Base-by-base conservation (phyloP, 176 grass and related monocot genomes). In the Carex cristatella region DNA sequence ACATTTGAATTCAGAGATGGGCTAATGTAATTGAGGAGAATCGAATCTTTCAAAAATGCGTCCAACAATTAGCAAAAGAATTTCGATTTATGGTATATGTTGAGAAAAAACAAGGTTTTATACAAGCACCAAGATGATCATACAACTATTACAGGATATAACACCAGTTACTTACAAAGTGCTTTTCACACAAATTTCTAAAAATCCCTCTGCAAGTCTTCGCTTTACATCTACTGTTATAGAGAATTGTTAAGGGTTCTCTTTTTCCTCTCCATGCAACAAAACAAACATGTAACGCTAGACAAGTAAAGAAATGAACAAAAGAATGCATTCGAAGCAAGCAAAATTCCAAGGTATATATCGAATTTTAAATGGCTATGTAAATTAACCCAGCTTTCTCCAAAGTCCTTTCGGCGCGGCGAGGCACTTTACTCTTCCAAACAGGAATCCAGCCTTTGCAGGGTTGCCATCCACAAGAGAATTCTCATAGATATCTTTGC, bases 401-500 rank as follows among this genome's bases (percentile, higher is more conserved):
- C 97, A 99, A 73, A 92, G 19, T 79, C 96, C 93, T 91, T 96
- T 96, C 8, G 86, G 87, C 73, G 87, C 90, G 56, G 86, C 85
- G 1, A 99, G 88, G 72, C 93, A 94, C 79, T 99, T 99, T 32
- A 99, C 88, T 91, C 86, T 92, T 82, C 93, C 90, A 86, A 96
- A 99, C 64, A 99, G 86, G 67, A 99, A 99, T 68, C 93, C 97
- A 2, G 90, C 84, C 79, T 96, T 96, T 27, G 82, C 85, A 75
- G 93, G 91, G 82, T 94, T 94, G 66, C 93, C 93, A 86, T 91
- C 89, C 31, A 92, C 87, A 1, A 94, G 90, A 12, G 97, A 91
- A 61, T 91, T 89, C 68, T 99, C 97, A 19, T 94, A 99, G 86
- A 99, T 94, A 58, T 95, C 91, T 88, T 92, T 96, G 86, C 97